Evolutionary conservation across 805 yeast genomes (phyloP).

Genomic region (Wickerhamomyces silvicola): DNA sequence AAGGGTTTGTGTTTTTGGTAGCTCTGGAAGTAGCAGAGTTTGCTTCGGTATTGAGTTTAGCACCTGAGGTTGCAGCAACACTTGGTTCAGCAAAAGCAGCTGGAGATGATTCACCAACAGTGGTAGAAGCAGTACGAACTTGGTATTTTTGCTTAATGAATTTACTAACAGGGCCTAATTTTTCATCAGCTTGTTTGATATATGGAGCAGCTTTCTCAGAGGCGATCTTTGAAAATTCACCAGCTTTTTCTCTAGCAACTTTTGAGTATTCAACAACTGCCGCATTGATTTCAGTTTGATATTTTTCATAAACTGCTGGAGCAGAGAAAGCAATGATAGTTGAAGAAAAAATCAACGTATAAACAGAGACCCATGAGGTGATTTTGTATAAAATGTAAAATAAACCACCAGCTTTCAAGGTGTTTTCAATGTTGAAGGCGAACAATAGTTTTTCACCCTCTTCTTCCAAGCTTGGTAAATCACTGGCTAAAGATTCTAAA

Average conservation of each 20-base stretch:
- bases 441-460: constrained; percentile 50
- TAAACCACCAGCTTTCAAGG: constrained; percentile 65
- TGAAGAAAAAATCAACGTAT: constrained; percentile 52
- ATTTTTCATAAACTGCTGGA: constrained; percentile 67
- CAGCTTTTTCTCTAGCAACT: constrained; percentile 44
- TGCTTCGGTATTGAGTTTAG: constrained; percentile 6
- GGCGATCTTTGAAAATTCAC: constrained; percentile 38
- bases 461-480: constrained; percentile 45
- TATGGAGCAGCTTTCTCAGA: constrained; percentile 56
- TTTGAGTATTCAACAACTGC: constrained; percentile 41
- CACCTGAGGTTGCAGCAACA: constrained; percentile 14
- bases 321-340: constrained; percentile 62
- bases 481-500: constrained; percentile 37
- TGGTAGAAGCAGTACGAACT: constrained; percentile 65
- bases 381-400: constrained; percentile 63
- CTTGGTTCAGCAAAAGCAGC: constrained; percentile 12
- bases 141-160: constrained; percentile 48
- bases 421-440: constrained; percentile 64
- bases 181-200: constrained; percentile 47
- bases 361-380: constrained; percentile 70
- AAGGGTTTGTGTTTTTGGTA: no score
- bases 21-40: constrained; percentile 3
- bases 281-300: constrained; percentile 73
- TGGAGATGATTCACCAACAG: constrained; percentile 34
- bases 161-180: constrained; percentile 61